Conservation (phyloP, 1,139 yeast genomes). For the Lodderomyces jiufengensis region DNA sequence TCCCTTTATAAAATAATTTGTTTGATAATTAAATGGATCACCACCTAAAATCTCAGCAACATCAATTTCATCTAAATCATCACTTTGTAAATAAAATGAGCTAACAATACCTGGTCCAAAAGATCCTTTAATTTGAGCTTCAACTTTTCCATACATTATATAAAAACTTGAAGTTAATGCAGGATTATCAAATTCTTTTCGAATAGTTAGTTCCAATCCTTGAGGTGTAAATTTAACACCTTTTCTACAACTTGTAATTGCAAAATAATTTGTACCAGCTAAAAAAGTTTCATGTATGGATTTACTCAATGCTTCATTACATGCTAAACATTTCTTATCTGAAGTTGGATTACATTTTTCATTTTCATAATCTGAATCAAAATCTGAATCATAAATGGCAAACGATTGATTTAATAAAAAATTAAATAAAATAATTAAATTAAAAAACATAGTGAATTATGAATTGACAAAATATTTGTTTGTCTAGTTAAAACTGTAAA, state of each 20-base stretch:
- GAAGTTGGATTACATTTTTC: constrained; percentile 24
- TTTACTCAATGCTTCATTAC: constrained; percentile 20
- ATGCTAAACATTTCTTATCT: constrained; percentile 22
- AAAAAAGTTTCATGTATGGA: constrained; percentile 16
- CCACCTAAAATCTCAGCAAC: constrained; percentile 44
- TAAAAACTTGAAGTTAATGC: constrained; percentile 33
- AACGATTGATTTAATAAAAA: not conserved
- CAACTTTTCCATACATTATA: constrained; percentile 41
- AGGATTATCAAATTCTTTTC: constrained; percentile 37
- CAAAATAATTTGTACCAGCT: constrained; percentile 12
- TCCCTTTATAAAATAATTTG: constrained; percentile 46
- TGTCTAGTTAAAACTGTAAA: too few relatives aligned
- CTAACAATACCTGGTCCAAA: constrained; percentile 42
- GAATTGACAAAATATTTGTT: too few relatives aligned
- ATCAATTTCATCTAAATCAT: constrained; percentile 48
- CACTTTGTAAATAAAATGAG: constrained; percentile 44
- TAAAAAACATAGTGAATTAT: too few relatives aligned
- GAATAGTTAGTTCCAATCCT: constrained; percentile 20
- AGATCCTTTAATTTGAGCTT: constrained; percentile 37
- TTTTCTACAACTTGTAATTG: constrained; percentile 11
- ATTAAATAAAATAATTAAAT: too few relatives aligned
- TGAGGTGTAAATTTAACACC: constrained; percentile 12
- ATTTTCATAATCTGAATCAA: constrained; percentile 10
- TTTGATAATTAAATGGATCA: constrained; percentile 30
- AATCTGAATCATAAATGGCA: not conserved